These are phyloP conservation scores for Cubamyces lactineus DNA, from an alignment of 768 basidiomycete species.

Conservation along the genomic window DNA sequence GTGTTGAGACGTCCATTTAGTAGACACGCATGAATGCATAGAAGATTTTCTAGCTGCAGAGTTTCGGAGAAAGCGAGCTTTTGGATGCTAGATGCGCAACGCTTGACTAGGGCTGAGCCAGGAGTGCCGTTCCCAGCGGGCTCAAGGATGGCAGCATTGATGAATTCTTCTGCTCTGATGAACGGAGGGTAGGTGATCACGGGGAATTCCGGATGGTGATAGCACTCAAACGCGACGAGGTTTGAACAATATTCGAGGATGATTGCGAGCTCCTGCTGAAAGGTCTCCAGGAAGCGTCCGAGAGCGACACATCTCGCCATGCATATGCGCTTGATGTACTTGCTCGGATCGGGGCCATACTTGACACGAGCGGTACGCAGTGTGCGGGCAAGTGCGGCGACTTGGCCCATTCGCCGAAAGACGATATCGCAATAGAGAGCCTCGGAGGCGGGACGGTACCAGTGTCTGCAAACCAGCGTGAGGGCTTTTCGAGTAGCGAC, in stretches of 20 bases:
- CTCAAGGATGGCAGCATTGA: too few relatives aligned
- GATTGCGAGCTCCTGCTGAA: background rate
- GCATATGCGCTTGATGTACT: background rate
- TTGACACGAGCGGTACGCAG: background rate
- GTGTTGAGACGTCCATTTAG: background rate
- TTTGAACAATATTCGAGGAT: background rate
- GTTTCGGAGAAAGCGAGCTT: background rate
- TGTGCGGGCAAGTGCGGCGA: background rate
- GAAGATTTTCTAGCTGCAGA: background rate
- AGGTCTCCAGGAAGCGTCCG: background rate
- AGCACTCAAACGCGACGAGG: background rate
- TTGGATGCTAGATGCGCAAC: background rate
- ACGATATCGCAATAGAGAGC: background rate
- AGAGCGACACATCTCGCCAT: background rate
- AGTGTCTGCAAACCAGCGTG: slow-evolving; percentile 14
- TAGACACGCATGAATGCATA: background rate
- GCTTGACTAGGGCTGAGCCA: background rate
- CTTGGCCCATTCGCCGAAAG: slow-evolving; percentile 7
- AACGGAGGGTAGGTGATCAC: too few relatives aligned
- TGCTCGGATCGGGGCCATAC: background rate
- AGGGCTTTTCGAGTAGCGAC: background rate
- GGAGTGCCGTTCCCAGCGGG: background rate
- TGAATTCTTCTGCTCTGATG: too few relatives aligned
- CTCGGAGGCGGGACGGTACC: slow-evolving; percentile 1
- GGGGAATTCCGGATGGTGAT: background rate